Base-by-base conservation (phyloP, 495 filamentous ascomycete species). In the Podospora pseudoanserina region DNA sequence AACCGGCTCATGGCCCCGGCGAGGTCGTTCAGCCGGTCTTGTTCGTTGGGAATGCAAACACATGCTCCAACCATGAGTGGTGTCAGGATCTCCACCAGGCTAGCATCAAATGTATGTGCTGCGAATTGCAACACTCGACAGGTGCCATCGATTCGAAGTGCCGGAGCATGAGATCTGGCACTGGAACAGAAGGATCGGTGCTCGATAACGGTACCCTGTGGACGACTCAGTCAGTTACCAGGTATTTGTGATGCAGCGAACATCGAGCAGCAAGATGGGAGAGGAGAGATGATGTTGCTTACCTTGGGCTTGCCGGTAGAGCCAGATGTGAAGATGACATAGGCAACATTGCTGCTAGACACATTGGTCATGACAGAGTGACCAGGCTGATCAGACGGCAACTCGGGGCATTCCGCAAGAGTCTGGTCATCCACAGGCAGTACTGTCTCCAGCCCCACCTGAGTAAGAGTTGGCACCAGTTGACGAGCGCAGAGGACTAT, bases 301-400 rank as follows among this genome's bases (percentile, higher is more conserved):
- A 49, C 39, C 69, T 79, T 77, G 0, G 88, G 85, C 6, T 80
- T 81, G 1, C 89, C 88, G 0, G 88, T 90, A 9, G 81, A 85
- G 0, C 89, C 89, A 69, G 84, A 83, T 0, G 88, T 90, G 68
- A 86, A 89, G 11, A 87, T 77, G 16, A 88, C 76, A 70, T 86
- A 91, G 2, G 69, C 64, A 1, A 71, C 59, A 32, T 78, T 71
- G 9, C 16, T 57, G 58, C 56, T 65, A 18, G 27, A 23, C 6
- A 65, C 59, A 16, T 44, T 26, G n/a, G 56, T 18, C 30, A 18
- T 4, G 27, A 20, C 26, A 19, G 55, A 13, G 20, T 18, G 28
- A n/a, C 15, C 1, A 5, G 5, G 2, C 27, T 28, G 13, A 2
- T 30, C n/a, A 6, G 59, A 5, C 7, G 58, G 20, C 19, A 61